Evolutionary conservation across 371 early-diverging fungal genomes (phyloP).

Genomic region (Homolaphlyctis polyrhiza): DNA sequence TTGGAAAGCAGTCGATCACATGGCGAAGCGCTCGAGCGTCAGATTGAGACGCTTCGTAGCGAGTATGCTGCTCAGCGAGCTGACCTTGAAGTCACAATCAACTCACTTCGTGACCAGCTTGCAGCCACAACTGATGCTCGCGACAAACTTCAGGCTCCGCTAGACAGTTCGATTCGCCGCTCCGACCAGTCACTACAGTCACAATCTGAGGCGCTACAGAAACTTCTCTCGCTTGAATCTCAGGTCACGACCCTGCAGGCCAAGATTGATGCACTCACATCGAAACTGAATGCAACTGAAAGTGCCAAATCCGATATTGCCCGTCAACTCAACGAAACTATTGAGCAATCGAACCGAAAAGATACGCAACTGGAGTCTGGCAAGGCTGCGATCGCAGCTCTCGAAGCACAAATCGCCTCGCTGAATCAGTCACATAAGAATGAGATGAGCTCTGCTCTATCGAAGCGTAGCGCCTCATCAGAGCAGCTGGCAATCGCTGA

Average conservation of each 20-base stretch:
- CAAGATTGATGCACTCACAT: background rate
- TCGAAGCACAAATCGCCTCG: background rate
- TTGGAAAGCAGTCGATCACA: background rate
- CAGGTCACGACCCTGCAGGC: background rate
- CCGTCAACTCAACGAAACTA: constrained; percentile 1
- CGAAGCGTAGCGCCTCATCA: background rate
- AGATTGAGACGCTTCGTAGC: background rate
- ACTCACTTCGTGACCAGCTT: too few species aligned
- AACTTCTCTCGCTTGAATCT: background rate
- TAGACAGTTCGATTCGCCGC: too few species aligned
- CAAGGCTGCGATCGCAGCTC: background rate
- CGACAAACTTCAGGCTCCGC: too few species aligned
- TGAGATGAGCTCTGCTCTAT: background rate
- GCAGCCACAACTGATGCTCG: too few species aligned
- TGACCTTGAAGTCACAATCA: background rate
- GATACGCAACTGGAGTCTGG: constrained; percentile 3
- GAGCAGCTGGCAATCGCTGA: background rate
- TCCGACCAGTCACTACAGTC: too few species aligned
- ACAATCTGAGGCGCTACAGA: too few species aligned
- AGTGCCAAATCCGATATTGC: background rate
- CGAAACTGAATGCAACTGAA: background rate
- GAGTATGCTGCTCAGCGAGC: background rate
- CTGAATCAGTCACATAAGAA: background rate
- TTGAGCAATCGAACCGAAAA: background rate
- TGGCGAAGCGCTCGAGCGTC: background rate